phyloP scores from a whole-genome alignment of 2,329 filamentous ascomycete species.

The Colletotrichum filicis region DNA sequence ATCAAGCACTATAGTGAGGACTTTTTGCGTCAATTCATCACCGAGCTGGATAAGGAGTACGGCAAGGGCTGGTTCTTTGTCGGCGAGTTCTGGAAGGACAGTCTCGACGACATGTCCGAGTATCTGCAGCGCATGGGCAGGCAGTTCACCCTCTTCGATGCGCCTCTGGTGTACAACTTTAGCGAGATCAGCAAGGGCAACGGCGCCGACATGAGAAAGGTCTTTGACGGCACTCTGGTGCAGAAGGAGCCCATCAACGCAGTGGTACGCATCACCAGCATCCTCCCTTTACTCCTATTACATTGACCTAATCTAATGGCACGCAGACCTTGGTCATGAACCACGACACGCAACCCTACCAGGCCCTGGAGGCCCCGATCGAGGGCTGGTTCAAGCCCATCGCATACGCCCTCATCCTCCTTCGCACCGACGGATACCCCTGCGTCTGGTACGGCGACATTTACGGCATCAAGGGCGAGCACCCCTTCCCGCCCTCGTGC shows the following conservation, averaged over 20 bases:
- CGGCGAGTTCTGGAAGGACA: slow-evolving; percentile 53
- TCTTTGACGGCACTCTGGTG: slow-evolving; percentile 72
- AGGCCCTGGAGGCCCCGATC: slow-evolving; percentile 64
- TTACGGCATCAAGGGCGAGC: slow-evolving; percentile 66
- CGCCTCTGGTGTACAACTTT: slow-evolving; percentile 76
- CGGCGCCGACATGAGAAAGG: slow-evolving; percentile 68
- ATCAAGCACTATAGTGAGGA: slow-evolving; percentile 76
- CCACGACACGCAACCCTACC: slow-evolving; percentile 70
- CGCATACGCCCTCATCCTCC: slow-evolving; percentile 77
- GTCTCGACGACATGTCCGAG: slow-evolving; percentile 45
- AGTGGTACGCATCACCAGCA: slow-evolving; percentile 40
- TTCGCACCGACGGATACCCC: slow-evolving; percentile 70
- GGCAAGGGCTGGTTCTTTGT: slow-evolving; percentile 50
- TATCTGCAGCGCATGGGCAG: slow-evolving; percentile 59
- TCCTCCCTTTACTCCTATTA: no score
- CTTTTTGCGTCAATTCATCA: slow-evolving; percentile 75
- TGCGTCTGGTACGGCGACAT: slow-evolving; percentile 79
- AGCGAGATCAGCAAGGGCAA: slow-evolving; percentile 66
- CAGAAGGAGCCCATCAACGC: slow-evolving; percentile 48
- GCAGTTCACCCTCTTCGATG: slow-evolving; percentile 73
- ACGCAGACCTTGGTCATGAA: slow-evolving; percentile 74
- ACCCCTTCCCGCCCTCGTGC: slow-evolving; percentile 62
- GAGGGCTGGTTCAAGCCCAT: slow-evolving; percentile 76
- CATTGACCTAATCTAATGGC: no score
- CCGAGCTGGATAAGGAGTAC: slow-evolving; percentile 60